These are phyloP conservation scores for Pelomyxa schiedti DNA, from an alignment of 78 protist species.

Conservation along the genomic window DNA sequence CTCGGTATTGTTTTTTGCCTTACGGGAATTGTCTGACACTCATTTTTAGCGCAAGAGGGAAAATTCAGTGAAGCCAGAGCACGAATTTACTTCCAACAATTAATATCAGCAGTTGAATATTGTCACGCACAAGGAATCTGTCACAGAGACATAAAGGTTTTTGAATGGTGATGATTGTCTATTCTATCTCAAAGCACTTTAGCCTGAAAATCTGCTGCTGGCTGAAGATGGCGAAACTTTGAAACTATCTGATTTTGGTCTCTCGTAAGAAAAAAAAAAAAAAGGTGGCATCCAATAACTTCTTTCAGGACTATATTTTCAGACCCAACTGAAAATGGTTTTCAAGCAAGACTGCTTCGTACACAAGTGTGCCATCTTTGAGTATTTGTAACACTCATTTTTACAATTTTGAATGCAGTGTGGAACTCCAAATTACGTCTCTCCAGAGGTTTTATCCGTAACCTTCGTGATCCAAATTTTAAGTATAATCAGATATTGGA, in stretches of 20 bases:
- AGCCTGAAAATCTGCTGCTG: slow-evolving; percentile 8
- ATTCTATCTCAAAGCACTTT: neutral
- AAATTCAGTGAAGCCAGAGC: slow-evolving; percentile 64
- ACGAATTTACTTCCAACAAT: slow-evolving; percentile 85
- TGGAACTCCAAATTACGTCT: neutral
- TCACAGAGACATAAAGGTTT: slow-evolving; percentile 78
- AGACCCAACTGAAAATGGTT: neutral
- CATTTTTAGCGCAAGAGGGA: neutral
- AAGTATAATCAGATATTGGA: neutral
- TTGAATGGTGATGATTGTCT: neutral
- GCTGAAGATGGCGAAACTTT: slow-evolving; percentile 1
- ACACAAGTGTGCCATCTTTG: neutral
- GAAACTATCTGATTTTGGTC: slow-evolving; percentile 92
- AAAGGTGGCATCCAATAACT: neutral
- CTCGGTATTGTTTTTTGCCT: neutral
- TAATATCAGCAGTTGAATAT: slow-evolving; percentile 80
- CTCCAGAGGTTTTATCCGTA: neutral
- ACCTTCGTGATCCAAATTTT: neutral
- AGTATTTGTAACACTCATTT: neutral
- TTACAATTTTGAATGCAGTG: neutral
- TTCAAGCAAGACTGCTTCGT: neutral
- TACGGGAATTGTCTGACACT: neutral
- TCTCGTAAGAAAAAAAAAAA: slow-evolving; percentile 1
- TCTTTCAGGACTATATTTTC: too few relatives aligned
- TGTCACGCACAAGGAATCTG: slow-evolving; percentile 76